Evolutionary conservation across 2,329 filamentous ascomycete genomes (phyloP).

Genomic region (Exserohilum turcica): DNA sequence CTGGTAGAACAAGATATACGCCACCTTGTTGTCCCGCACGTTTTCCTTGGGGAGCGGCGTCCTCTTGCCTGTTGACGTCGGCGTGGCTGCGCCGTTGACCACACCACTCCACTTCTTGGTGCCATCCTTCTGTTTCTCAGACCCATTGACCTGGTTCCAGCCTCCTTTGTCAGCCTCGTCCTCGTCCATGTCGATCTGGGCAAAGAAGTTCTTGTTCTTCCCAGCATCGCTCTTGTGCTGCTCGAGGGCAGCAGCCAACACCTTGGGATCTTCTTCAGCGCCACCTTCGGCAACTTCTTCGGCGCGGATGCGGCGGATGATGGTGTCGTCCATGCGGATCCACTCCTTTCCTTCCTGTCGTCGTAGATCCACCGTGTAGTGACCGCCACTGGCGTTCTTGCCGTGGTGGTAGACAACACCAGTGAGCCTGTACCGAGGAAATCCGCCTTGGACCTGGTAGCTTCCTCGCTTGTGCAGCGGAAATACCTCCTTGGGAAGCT

Average conservation of each 20-base stretch:
- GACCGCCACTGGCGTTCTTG: constrained; percentile 92
- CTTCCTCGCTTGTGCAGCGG: constrained; percentile 73
- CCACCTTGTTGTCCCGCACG: constrained; percentile 91
- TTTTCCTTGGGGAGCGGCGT: constrained; percentile 59
- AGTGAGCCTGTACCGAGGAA: constrained; percentile 83
- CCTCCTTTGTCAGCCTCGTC: constrained; percentile 69
- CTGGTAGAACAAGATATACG: constrained; percentile 96
- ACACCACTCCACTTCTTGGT: constrained; percentile 72
- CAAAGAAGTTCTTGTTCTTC: constrained; percentile 73
- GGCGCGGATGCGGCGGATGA: constrained; percentile 80
- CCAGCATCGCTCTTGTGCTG: constrained; percentile 65
- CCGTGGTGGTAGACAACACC: constrained; percentile 97
- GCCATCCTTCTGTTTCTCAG: constrained; percentile 52
- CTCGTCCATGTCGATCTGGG: constrained; percentile 63
- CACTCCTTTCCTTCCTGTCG: constrained; percentile 94
- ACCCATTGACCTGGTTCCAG: constrained; percentile 86
- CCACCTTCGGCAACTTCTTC: constrained; percentile 90
- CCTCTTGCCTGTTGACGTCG: constrained; percentile 56
- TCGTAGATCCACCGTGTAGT: constrained; percentile 97
- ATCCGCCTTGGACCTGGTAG: constrained; percentile 67
- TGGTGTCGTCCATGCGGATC: constrained; percentile 93
- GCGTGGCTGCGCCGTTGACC: constrained; percentile 67
- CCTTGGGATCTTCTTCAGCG: constrained; percentile 76
- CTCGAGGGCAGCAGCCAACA: constrained; percentile 69
- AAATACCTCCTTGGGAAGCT: constrained; percentile 89